phyloP scores from a whole-genome alignment of 768 basidiomycete species.

The Leccinum aurantiacum region DNA sequence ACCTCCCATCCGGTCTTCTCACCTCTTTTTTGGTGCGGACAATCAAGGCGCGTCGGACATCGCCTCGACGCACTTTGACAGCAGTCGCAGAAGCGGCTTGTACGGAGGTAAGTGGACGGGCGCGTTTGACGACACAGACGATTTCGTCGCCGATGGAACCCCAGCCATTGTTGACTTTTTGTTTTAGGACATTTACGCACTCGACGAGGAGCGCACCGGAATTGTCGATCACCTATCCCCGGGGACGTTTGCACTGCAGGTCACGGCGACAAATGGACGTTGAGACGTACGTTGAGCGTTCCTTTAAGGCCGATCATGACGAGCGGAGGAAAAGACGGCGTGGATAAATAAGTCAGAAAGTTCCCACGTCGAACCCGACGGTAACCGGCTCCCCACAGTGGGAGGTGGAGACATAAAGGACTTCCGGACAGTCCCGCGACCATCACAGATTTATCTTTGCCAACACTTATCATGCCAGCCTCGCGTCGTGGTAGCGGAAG shows the following conservation, averaged over 20 bases:
- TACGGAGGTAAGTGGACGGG: constrained; percentile 74
- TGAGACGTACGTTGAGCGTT: constrained; percentile 70
- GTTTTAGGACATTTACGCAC: constrained; percentile 94
- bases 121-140: constrained; percentile 91
- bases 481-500: constrained; percentile 81
- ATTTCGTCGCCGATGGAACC: constrained; percentile 94
- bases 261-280: not conserved
- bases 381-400: not conserved
- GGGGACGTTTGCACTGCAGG: not conserved
- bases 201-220: constrained; percentile 93
- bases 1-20: constrained; percentile 82
- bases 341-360: constrained; percentile 15
- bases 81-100: constrained; percentile 70
- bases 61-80: constrained; percentile 89
- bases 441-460: not conserved
- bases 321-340: not conserved
- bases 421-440: not conserved
- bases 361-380: constrained; percentile 24
- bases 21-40: constrained; percentile 90
- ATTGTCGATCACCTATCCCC: constrained; percentile 88
- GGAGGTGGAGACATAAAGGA: not conserved
- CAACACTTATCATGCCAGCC: constrained; percentile 50
- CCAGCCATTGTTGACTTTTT: constrained; percentile 94
- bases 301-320: constrained; percentile 94
- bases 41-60: constrained; percentile 93